Evolutionary conservation across 331 rosid genomes (phyloP).

Genomic region (Erythrophleum ivorense): DNA sequence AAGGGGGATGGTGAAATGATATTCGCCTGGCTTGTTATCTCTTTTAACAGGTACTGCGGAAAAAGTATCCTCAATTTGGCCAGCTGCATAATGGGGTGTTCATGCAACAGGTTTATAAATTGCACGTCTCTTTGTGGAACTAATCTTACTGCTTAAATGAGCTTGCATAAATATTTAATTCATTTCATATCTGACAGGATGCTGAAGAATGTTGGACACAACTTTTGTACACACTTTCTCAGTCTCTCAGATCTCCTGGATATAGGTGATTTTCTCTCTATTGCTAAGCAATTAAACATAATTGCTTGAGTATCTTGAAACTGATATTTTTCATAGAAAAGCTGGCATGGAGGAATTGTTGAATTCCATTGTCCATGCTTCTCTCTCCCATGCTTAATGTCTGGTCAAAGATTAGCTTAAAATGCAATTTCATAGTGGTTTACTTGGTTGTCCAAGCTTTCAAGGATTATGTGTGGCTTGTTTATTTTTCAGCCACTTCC

Average conservation of each 20-base stretch:
- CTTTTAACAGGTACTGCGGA: constrained; percentile 78
- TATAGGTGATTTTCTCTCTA: constrained; percentile 63
- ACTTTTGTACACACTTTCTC: constrained; percentile 91
- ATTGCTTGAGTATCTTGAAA: constrained; percentile 28
- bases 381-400: constrained; percentile 24
- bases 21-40: constrained; percentile 36
- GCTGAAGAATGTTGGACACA: constrained; percentile 99
- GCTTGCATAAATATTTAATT: constrained; percentile 35
- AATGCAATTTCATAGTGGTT: constrained; percentile 25
- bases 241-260: constrained; percentile 73
- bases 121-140: constrained; percentile 36
- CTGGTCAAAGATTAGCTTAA: constrained; percentile 21
- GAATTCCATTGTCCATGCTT: constrained; percentile 4
- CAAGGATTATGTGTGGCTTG: constrained; percentile 6
- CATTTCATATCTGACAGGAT: constrained; percentile 62
- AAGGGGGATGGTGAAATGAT: constrained; percentile 12
- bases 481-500: constrained; percentile 33
- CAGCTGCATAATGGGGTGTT: constrained; percentile 86
- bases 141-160: constrained; percentile 14
- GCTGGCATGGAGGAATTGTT: neutral
- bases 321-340: constrained; percentile 14
- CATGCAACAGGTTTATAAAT: constrained; percentile 89
- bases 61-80: constrained; percentile 96
- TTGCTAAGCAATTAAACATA: constrained; percentile 28
- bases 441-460: constrained; percentile 14